Conservation (phyloP, 2,329 filamentous ascomycete genomes). For the Diaporthe caulivora region DNA sequence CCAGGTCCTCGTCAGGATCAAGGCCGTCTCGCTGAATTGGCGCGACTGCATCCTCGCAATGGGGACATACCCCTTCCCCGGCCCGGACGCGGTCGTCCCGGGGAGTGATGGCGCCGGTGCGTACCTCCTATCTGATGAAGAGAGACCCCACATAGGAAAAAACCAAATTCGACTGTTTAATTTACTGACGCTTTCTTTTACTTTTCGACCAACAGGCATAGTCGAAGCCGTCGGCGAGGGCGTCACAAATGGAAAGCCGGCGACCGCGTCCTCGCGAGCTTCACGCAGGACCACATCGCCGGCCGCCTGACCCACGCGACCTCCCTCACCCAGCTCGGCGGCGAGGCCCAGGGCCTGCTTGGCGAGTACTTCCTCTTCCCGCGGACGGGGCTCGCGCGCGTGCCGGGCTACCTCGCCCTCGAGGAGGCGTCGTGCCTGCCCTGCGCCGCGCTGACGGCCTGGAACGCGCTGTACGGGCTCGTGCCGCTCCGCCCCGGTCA, state of each 20-base stretch:
- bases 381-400: neutral
- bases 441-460: conserved; percentile 9
- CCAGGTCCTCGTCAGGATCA: conserved; percentile 76
- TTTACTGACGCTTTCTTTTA: neutral
- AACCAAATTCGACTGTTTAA: no score
- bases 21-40: conserved; percentile 66
- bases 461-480: conserved; percentile 10
- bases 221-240: conserved; percentile 1
- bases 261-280: neutral
- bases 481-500: neutral
- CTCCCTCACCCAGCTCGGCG: conserved; percentile 6
- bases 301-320: neutral
- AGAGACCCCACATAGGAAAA: no score
- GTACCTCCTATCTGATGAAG: conserved; percentile 43
- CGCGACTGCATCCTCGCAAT: conserved; percentile 64
- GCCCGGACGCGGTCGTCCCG: conserved; percentile 59
- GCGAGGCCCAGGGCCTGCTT: conserved; percentile 13
- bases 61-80: conserved; percentile 61
- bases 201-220: neutral
- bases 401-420: neutral
- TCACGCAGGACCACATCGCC: conserved; percentile 8
- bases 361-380: conserved; percentile 5
- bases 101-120: conserved; percentile 65
- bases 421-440: conserved; percentile 4
- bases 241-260: neutral